Base-by-base conservation (phyloP, 306 rosid genomes). In the Cucurbita argyrosperma region DNA sequence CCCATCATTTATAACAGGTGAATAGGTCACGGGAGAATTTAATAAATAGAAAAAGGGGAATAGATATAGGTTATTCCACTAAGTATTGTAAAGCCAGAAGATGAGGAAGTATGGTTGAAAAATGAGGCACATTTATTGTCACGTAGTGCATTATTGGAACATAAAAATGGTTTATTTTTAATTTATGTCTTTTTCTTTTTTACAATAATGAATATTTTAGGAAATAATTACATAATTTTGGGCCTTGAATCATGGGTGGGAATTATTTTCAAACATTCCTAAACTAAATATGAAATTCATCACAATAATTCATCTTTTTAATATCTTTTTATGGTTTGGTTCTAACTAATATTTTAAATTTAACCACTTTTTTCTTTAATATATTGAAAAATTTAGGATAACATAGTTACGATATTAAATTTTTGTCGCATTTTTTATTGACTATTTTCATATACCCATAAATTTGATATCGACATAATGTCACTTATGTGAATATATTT, bases 11-110 rank as follows among this genome's bases (percentile, higher is more conserved):
- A 30, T 30, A 30, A 19, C 0, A 19, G 19, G 19, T 19, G 19
- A 19, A 19, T 19, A 19, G 19, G 19, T 19, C 19, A 19, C 26
- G 2, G 26, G 26, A 19, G 26, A 26, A 26, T 26, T 26, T 26
- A 26, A 26, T 26, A 15, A 62, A 62, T 26, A 15, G 5, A 5
- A 4, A 23, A 10, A 13, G 51, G 23, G 10, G 26, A n/a, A 10
- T 21, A 59, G 38, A 11, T 50, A 62, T 30, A 65, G 64, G 77
- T 79, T 82, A 84, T 74, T 55, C 80, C 83, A 84, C 58, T 58
- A 45, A 23, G 18, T 76, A 21, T 42, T 65, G 0, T 30, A 82
- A 88, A 86, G 86, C 85, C 90, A 15, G 9, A 82, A 73, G 75
- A 64, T 77, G 63, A 23, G 89, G 83, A 75, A 40, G 14, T 69